Evolutionary conservation across 2,329 filamentous ascomycete genomes (phyloP), one percentile per base, ranked within the genome.

Genomic region (Calonectria hongkongensis): DNA sequence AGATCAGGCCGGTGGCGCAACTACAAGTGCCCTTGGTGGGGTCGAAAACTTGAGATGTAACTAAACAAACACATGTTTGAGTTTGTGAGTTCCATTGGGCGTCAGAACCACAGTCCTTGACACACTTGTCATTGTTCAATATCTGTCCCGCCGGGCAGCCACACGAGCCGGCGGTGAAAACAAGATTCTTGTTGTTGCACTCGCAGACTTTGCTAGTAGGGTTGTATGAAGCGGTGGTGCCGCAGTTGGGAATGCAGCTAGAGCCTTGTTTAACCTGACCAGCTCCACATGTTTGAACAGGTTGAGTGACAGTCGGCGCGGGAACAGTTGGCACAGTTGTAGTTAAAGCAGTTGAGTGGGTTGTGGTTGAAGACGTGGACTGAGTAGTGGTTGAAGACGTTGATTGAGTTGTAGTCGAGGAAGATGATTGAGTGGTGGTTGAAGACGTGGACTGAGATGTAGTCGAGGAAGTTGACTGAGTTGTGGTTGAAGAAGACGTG

Each of bases 161-260:
- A 21, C 50, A 56, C 28, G 50, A 56, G 18, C 50, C 50, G 28
- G 50, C 50, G 18, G 28, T 13, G 28, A 21, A 56, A 2, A 56
- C 50, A 9, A 56, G 50, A 12, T 56, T 56, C 50, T 56, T 56
- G 50, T 56, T 56, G 2, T 56, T 56, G 30, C 50, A 56, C 28
- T 56, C 50, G 50, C 50, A 56, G 18, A 3, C 18, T 2, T 56
- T 56, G 28, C 50, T 56, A 10, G 28, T 56, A 7, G 50, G 18
- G 28, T 36, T 56, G 28, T 56, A 56, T 1, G 18, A 56, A 56
- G 50, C 50, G 16, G 13, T 21, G 28, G 18, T 36, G 12, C 28
- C 50, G 18, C 50, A 56, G 28, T 56, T 28, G 9, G 50, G 50
- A 56, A 56, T 10, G 4, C 50, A 56, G 18, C 28, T 6, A 21